Evolutionary conservation across 2,329 filamentous ascomycete species (phyloP), one percentile per base, ranked within the genome.

Genomic region (Tolypocladium album): DNA sequence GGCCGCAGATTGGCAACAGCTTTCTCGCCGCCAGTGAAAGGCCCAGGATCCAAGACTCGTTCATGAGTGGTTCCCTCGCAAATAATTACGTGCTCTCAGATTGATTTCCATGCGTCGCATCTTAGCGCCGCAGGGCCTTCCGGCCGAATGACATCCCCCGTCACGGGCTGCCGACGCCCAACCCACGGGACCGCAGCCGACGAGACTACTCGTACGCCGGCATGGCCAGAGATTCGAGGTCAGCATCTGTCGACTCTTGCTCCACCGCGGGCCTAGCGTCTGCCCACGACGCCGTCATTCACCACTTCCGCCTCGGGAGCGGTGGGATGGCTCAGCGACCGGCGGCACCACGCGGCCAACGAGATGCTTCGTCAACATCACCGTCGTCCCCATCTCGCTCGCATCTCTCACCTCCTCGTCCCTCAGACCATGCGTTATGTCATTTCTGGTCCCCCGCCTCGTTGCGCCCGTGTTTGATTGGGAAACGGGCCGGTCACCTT

Each of bases 401-500:
- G 31, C 34, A 9, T 36, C 17, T n/a, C 50, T 53, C 17, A n/a
- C 27, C 50, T 36, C 9, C 15, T 11, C 22, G 17, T 5, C 9
- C 50, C 50, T 22, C 11, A 3, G 6, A 20, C n/a, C 34, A 20
- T 39, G 9, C 24, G 61, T 66, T 69, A 69, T 69, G 68, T 69
- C 68, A 69, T 69, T 63, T 64, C 65, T 61, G 66, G 67, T 67
- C 67, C 61, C 36, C 57, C 59, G 43, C 61, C 58, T 60, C 61
- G 64, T 57, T 57, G 60, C 56, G 55, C 34, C 50, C 57, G 39
- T 58, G 36, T 62, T 59, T 69, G 62, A 69, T 69, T 69, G 39
- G 68, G 67, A 58, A 53, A 45, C 61, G 50, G 47, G 64, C 64
- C 67, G 71, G 69, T 69, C 69, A 70, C 71, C 66, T 64, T 71